Evolutionary conservation across 2,329 filamentous ascomycete species (phyloP).

Genomic region (Colletotrichum tropicale): DNA sequence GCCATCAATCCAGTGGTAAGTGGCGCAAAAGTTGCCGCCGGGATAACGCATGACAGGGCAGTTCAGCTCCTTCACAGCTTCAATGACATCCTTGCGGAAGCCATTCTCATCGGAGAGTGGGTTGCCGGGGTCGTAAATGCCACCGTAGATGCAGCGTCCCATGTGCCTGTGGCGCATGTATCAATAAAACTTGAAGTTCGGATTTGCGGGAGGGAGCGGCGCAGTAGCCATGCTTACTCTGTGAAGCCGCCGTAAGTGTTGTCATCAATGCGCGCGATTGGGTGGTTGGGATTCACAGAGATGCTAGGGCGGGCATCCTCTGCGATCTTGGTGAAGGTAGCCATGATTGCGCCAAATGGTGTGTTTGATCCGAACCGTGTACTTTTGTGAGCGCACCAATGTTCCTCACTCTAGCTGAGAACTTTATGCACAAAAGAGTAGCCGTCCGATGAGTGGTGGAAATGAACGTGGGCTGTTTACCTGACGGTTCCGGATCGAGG

Average conservation of each 20-base stretch:
- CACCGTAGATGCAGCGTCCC: conserved; percentile 87
- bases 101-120: conserved; percentile 75
- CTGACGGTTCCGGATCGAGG: conserved; percentile 9
- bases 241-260: conserved; percentile 87
- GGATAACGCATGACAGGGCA: conserved; percentile 82
- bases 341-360: conserved; percentile 52
- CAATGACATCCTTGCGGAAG: conserved; percentile 80
- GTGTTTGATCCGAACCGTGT: not conserved
- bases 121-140: conserved; percentile 81
- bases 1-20: conserved; percentile 85
- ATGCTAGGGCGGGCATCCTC: conserved; percentile 68
- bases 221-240: conserved; percentile 59
- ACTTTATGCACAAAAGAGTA: not conserved
- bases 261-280: conserved; percentile 75
- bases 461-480: not conserved
- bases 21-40: conserved; percentile 84
- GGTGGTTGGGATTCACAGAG: conserved; percentile 67
- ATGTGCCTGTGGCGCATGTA: conserved; percentile 67
- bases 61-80: conserved; percentile 73
- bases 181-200: not conserved
- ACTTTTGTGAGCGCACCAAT: not conserved
- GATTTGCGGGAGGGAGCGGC: not conserved
- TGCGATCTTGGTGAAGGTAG: conserved; percentile 72
- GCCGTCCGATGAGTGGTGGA: conserved; percentile 17
- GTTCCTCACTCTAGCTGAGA: not conserved